Conservation (phyloP, 306 rosid genomes). For the Prunus mongolica region DNA sequence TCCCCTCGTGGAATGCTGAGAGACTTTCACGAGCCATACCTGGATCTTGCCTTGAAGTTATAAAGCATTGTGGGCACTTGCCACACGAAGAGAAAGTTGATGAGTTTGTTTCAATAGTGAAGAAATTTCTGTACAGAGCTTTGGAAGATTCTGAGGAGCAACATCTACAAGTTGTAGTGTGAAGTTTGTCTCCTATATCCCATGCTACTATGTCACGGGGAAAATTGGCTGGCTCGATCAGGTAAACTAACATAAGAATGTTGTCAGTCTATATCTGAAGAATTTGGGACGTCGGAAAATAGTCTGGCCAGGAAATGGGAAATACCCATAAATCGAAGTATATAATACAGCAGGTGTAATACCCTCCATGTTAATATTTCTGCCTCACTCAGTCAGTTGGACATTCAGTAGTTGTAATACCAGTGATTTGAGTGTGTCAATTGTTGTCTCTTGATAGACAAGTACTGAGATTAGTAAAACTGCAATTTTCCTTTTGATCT, state of each 20-base stretch:
- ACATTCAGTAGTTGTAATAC: not conserved
- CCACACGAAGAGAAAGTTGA: constrained; percentile 90
- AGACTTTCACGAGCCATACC: constrained; percentile 79
- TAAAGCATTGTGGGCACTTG: constrained; percentile 83
- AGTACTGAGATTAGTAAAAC: too few relatives aligned
- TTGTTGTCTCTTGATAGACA: too few relatives aligned
- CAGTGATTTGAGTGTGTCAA: not conserved
- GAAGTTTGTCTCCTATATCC: not conserved
- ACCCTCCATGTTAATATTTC: not conserved
- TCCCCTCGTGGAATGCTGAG: constrained; percentile 87
- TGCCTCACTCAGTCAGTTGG: not conserved
- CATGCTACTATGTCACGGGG: not conserved
- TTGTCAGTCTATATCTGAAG: not conserved
- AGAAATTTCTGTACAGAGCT: constrained; percentile 56
- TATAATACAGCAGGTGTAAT: not conserved
- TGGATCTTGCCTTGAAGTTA: constrained; percentile 63
- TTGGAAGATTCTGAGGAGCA: constrained; percentile 38
- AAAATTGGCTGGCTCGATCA: not conserved
- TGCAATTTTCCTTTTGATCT: too few relatives aligned
- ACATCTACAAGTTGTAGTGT: constrained; percentile 11
- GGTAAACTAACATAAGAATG: not conserved
- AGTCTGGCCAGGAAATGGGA: not conserved
- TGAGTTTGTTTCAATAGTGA: constrained; percentile 65
- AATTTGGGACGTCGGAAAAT: not conserved
- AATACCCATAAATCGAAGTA: not conserved